phyloP scores from a whole-genome alignment of 2,329 filamentous ascomycete genomes.

The Sclerotiophoma versabilis region DNA sequence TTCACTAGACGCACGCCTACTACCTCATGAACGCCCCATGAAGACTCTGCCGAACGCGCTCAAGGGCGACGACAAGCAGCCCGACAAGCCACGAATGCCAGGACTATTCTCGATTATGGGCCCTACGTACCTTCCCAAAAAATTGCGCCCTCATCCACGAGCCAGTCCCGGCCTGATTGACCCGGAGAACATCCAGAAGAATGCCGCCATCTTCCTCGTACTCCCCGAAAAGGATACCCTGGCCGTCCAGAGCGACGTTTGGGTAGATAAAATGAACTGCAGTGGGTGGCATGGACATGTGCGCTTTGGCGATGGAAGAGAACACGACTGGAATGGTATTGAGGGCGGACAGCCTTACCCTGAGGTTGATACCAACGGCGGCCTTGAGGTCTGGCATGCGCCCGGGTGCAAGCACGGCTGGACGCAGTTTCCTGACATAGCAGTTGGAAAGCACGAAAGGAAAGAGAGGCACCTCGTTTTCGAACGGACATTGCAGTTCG shows the following conservation, averaged over 20 bases:
- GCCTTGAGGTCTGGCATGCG: slow-evolving; percentile 51
- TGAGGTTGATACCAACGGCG: slow-evolving; percentile 31
- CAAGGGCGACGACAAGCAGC: slow-evolving; percentile 40
- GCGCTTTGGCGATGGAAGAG: slow-evolving; percentile 44
- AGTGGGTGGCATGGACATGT: slow-evolving; percentile 43
- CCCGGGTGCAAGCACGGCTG: slow-evolving; percentile 50
- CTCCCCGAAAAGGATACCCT: slow-evolving; percentile 52
- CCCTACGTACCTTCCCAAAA: slow-evolving; percentile 51
- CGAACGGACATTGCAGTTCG: slow-evolving; percentile 45
- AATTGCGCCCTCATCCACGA: slow-evolving; percentile 47
- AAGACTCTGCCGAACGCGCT: slow-evolving; percentile 46
- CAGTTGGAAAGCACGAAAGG: slow-evolving; percentile 49
- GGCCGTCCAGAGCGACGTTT: slow-evolving; percentile 53
- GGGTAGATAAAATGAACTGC: slow-evolving; percentile 51
- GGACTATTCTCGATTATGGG: slow-evolving; percentile 51
- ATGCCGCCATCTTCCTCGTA: slow-evolving; percentile 52
- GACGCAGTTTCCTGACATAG: slow-evolving; percentile 53
- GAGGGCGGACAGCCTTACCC: slow-evolving; percentile 26
- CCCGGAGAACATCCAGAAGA: slow-evolving; percentile 45
- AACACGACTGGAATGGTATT: slow-evolving; percentile 41
- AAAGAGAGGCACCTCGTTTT: slow-evolving; percentile 48
- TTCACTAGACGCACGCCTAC: slow-evolving; percentile 51
- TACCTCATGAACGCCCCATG: slow-evolving; percentile 51
- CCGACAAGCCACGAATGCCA: slow-evolving; percentile 40
- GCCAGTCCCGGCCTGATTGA: slow-evolving; percentile 51